phyloP scores from a whole-genome alignment of 148 eudicot genomes.

The Rhododendron henanense region DNA sequence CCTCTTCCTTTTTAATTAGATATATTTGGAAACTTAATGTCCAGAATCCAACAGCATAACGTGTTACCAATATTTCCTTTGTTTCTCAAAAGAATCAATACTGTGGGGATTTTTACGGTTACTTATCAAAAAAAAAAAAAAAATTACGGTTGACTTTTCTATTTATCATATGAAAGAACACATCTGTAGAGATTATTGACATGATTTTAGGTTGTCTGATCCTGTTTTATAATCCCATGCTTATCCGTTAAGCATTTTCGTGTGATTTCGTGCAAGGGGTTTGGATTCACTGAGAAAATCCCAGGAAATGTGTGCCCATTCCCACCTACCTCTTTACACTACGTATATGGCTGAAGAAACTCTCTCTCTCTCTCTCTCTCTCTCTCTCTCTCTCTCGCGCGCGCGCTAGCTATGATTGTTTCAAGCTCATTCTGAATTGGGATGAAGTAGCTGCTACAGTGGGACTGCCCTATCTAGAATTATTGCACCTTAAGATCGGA shows the following conservation, averaged over 20 bases:
- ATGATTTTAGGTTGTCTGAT: neutral
- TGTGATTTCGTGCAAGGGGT: neutral
- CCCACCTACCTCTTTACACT: neutral
- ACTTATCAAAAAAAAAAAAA: too few species aligned
- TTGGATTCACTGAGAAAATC: neutral
- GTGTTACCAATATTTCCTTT: neutral
- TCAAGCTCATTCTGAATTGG: neutral
- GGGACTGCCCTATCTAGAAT: neutral
- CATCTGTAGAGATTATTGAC: neutral
- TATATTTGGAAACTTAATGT: neutral
- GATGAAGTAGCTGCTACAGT: neutral
- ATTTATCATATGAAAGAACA: neutral
- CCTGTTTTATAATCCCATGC: neutral
- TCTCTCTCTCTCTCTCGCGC: neutral
- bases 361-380: slow-evolving; percentile 1
- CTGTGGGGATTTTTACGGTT: neutral
- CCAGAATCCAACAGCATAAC: neutral
- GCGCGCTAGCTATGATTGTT: neutral
- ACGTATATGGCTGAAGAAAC: neutral
- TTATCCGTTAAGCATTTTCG: neutral
- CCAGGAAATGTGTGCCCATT: neutral
- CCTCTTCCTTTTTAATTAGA: neutral
- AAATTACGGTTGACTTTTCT: neutral
- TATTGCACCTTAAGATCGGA: neutral
- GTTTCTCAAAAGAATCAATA: neutral